A percentile compares a stretch with the other conserved stretches of the same genome.
These are phyloP conservation scores for Trichoderma virens DNA, from an alignment of 495 filamentous ascomycete species.

Conservation along the genomic window DNA sequence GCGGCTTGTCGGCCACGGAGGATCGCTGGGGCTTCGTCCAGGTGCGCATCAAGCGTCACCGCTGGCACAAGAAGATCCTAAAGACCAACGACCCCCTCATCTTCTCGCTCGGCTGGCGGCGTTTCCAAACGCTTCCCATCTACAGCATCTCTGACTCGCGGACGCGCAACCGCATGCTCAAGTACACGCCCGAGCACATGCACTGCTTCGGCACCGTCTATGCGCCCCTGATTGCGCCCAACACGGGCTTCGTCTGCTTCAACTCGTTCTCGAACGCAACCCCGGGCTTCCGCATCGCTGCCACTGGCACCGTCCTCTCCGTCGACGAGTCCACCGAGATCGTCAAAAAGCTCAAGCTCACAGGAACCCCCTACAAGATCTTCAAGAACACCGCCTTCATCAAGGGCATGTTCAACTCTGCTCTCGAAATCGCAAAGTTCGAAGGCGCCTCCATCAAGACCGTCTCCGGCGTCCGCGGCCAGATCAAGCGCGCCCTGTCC, in stretches of 20 bases:
- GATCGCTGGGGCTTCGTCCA: slow-evolving; percentile 94
- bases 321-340: slow-evolving; percentile 94
- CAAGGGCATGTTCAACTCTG: slow-evolving; percentile 92
- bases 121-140: slow-evolving; percentile 86
- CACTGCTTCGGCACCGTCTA: slow-evolving; percentile 95
- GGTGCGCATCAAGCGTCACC: slow-evolving; percentile 89
- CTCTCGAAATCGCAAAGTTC: slow-evolving; percentile 94
- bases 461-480: slow-evolving; percentile 88
- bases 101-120: slow-evolving; percentile 94
- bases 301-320: slow-evolving; percentile 83
- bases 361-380: slow-evolving; percentile 87
- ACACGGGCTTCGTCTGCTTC: slow-evolving; percentile 90
- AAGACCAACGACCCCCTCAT: slow-evolving; percentile 97
- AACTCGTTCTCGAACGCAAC: slow-evolving; percentile 83
- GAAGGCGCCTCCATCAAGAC: slow-evolving; percentile 93
- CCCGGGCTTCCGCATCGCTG: slow-evolving; percentile 87
- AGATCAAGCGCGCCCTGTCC: slow-evolving; percentile 86
- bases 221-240: slow-evolving; percentile 87
- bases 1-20: slow-evolving; percentile 83
- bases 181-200: slow-evolving; percentile 94
- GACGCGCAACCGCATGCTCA: slow-evolving; percentile 92
- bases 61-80: slow-evolving; percentile 98
- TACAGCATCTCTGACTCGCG: slow-evolving; percentile 93
- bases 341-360: slow-evolving; percentile 97
- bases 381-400: slow-evolving; percentile 99